Percentiles rank a stretch among this genome's conserved stretches.
Evolutionary conservation across 225 moss, liverwort and hornwort genomes (phyloP).

Genomic region (Straminergon stramineum): DNA sequence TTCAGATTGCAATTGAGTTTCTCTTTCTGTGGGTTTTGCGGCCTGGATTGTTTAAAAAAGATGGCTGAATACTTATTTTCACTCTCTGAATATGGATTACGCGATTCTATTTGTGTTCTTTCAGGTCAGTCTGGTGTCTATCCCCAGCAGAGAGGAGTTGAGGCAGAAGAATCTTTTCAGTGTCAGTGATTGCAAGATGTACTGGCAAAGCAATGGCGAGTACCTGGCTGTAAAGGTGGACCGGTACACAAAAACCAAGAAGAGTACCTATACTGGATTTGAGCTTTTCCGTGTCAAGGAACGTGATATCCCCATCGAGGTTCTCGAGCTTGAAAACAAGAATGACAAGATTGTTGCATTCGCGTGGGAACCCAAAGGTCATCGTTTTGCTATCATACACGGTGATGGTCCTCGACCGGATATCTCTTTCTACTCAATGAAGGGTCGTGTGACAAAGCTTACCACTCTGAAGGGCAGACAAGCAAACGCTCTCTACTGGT

Average conservation of each 20-base stretch:
- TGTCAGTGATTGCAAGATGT: constrained; percentile 99
- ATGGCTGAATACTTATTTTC: background rate
- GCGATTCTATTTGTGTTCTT: background rate
- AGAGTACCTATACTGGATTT: constrained; percentile 98
- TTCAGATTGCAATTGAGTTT: background rate
- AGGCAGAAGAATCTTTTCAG: constrained; percentile 98
- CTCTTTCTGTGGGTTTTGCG: background rate
- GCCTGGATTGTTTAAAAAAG: background rate
- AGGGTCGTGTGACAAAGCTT: constrained; percentile 91
- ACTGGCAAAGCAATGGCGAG: constrained; percentile 99
- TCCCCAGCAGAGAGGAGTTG: constrained; percentile 96
- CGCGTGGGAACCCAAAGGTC: constrained; percentile 97
- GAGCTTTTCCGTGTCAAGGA: constrained; percentile 97
- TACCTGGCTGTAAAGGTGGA: constrained; percentile 96
- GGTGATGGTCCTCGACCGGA: constrained; percentile 98
- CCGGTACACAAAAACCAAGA: constrained; percentile 98
- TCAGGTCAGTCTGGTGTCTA: constrained; percentile 93
- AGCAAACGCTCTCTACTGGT: constrained; percentile 97
- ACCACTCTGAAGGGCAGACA: constrained; percentile 93
- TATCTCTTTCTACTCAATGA: constrained; percentile 94
- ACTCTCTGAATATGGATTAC: background rate
- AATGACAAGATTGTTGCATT: constrained; percentile 98
- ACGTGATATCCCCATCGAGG: constrained; percentile 96
- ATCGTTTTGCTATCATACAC: constrained; percentile 95
- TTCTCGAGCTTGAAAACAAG: constrained; percentile 96